Base-by-base conservation (phyloP, 352 stramenopile genomes). In the Pythium aquatile region DNA sequence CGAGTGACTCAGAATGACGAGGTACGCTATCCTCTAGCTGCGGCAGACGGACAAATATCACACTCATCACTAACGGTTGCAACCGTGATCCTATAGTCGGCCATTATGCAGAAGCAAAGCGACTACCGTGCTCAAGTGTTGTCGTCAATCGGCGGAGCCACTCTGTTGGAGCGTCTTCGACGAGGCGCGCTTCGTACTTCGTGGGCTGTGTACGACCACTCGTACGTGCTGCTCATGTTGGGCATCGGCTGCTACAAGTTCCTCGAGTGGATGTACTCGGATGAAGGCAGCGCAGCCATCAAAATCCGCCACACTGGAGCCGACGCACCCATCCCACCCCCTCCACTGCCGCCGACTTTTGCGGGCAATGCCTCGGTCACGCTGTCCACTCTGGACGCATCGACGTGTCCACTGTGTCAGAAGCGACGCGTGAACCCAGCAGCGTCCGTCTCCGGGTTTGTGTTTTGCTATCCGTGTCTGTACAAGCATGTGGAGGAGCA, bases 221-320 rank as follows among this genome's bases (percentile, higher is more conserved):
- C 83, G 68, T 91, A 94, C 53, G 77, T 90, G 55, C 67, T 94
- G 49, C 65, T 96, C 16, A 66, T 94, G 28, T 54, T 93, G 24
- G 79, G 83, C 44, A 87, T 96, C 63, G 84, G 85, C 1, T 74
- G 78, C 37, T 96, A 93, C 75, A 96, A 96, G 61, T 88, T 93
- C 49, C 65, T 93, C 46, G 87, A 96, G 65, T 96, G 87, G 87
- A 91, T 96, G 79, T 93, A 96, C 73, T 93, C 83, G 48, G 87
- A 96, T 53, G 85, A 92, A 58, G 85, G 83, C 16, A 73, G 72
- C 10, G 74, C 83, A 1, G 78, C 74, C 26, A 62, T 66, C 57
- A 90, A 88, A 55, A 61, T 89, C 54, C 78, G 75, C 42, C 61
- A 86, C 48, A 90, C 73, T 0, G 75, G 74, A 7, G 74, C 72